phyloP scores from a whole-genome alignment of 1,284 basidiomycete genomes.

The Flammula alnicola region DNA sequence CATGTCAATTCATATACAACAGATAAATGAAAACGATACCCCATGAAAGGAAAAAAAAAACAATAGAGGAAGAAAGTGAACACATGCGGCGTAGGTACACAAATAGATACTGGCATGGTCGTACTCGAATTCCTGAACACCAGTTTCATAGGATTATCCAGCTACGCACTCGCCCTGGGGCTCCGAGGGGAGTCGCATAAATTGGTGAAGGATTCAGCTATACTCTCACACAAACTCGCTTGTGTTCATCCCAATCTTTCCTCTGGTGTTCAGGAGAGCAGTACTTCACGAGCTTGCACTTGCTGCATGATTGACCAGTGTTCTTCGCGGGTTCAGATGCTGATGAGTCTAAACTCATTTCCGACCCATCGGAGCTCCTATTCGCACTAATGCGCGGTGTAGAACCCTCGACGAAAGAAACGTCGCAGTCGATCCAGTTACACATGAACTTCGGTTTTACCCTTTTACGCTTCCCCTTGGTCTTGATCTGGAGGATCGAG shows the following conservation, averaged over 20 bases:
- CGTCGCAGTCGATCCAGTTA: constrained; percentile 77
- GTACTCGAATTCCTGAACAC: too few relatives aligned
- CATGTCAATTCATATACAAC: not conserved
- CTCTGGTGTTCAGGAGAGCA: constrained; percentile 72
- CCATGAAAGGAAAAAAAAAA: constrained; percentile 2
- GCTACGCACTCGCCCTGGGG: too few relatives aligned
- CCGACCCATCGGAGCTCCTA: constrained; percentile 53
- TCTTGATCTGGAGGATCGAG: constrained; percentile 61
- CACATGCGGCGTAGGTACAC: too few relatives aligned
- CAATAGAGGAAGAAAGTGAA: constrained; percentile 4
- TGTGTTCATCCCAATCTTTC: constrained; percentile 76
- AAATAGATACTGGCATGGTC: too few relatives aligned
- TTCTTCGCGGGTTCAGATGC: constrained; percentile 33
- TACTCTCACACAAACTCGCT: constrained; percentile 56
- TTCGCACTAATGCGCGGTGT: constrained; percentile 27
- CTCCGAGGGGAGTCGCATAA: not conserved
- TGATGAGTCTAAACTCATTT: constrained; percentile 42
- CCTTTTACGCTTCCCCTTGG: constrained; percentile 50
- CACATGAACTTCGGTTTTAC: constrained; percentile 66
- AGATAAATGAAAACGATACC: not conserved
- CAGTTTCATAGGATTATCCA: too few relatives aligned
- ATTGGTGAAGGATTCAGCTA: constrained; percentile 1
- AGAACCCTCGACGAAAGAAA: constrained; percentile 56
- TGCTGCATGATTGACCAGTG: constrained; percentile 65
- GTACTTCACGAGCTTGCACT: constrained; percentile 75